Evolutionary conservation across 2,329 filamentous ascomycete species (phyloP).

Genomic region (Pseudogymnoascus verrucosus): DNA sequence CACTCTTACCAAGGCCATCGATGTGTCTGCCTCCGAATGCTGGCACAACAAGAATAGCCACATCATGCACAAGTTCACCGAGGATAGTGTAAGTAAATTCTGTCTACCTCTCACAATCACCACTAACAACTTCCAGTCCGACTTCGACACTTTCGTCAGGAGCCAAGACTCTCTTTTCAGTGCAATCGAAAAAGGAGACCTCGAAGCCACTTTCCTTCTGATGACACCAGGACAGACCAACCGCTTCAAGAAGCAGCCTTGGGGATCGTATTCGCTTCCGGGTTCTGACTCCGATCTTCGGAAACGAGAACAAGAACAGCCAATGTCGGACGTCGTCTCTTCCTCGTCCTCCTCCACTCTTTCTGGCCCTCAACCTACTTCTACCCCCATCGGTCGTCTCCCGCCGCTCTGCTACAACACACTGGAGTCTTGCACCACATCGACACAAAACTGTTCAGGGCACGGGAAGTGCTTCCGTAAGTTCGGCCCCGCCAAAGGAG

Average conservation of each 20-base stretch:
- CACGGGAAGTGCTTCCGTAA: slow-evolving; percentile 71
- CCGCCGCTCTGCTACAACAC: slow-evolving; percentile 69
- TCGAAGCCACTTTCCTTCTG: neutral
- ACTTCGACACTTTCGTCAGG: neutral
- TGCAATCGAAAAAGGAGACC: slow-evolving; percentile 1
- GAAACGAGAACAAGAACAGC: neutral
- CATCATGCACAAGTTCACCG: neutral
- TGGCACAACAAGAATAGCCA: neutral
- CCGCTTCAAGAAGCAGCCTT: neutral
- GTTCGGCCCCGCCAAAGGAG: slow-evolving; percentile 40
- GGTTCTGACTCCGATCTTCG: neutral
- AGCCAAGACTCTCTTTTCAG: neutral
- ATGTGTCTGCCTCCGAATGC: neutral
- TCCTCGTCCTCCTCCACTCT: slow-evolving; percentile 8
- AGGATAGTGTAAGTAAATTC: neutral
- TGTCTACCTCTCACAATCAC: neutral
- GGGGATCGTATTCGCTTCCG: neutral
- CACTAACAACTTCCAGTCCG: neutral
- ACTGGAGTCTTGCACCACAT: slow-evolving; percentile 56
- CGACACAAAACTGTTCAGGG: slow-evolving; percentile 72
- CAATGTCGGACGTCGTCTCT: neutral
- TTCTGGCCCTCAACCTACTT: slow-evolving; percentile 13
- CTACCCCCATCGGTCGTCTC: slow-evolving; percentile 19
- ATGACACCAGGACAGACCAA: neutral
- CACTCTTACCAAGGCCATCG: neutral